These are phyloP conservation scores for Aureobasidium namibiae DNA, from an alignment of 2,329 filamentous ascomycete genomes.

Conservation along the genomic window DNA sequence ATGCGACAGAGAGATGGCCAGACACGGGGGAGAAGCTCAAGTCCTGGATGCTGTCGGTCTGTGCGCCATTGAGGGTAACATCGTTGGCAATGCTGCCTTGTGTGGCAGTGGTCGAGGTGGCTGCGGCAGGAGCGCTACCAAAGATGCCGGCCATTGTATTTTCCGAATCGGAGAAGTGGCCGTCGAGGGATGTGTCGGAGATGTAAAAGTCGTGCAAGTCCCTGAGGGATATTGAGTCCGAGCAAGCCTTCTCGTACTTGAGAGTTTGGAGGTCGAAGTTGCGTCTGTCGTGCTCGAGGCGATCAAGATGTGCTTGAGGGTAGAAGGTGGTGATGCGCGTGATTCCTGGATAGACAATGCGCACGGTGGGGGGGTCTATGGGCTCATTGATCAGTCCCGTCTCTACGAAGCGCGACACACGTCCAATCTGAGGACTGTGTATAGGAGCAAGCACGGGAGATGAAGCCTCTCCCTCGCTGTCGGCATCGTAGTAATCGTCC, in stretches of 20 bases:
- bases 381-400: background rate
- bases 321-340: background rate
- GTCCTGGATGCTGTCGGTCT: constrained; percentile 83
- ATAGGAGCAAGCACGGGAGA: background rate
- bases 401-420: background rate
- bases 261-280: background rate
- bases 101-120: constrained; percentile 55
- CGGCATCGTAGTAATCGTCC: background rate
- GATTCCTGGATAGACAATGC: background rate
- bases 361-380: background rate
- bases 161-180: background rate
- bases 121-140: constrained; percentile 42
- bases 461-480: background rate
- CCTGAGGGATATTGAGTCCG: too few species aligned
- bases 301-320: background rate
- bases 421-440: background rate
- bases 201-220: too few species aligned
- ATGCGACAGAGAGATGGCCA: constrained; percentile 81
- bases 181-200: background rate
- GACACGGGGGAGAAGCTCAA: constrained; percentile 68
- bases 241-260: background rate
- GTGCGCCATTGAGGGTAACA: constrained; percentile 67
- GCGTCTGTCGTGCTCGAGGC: too few species aligned
- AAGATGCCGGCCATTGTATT: constrained; percentile 57
- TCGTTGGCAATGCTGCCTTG: constrained; percentile 89